Conservation (phyloP, 495 filamentous ascomycete genomes). For the Podospora conica region DNA sequence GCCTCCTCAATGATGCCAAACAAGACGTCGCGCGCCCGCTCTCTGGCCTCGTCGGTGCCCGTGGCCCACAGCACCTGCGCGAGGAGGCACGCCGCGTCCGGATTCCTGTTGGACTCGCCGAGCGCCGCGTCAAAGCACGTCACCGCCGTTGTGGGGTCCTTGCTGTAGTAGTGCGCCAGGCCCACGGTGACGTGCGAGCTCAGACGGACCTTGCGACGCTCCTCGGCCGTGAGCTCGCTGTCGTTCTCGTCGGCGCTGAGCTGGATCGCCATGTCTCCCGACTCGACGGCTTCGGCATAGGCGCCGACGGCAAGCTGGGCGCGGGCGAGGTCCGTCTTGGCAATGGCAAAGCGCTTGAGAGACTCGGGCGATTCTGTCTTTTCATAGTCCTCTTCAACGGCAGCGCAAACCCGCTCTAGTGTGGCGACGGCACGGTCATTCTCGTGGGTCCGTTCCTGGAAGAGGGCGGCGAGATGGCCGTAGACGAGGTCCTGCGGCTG, state of each 20-base stretch:
- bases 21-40: slow-evolving; percentile 70
- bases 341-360: slow-evolving; percentile 69
- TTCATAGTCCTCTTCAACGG: slow-evolving; percentile 77
- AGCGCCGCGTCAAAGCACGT: slow-evolving; percentile 76
- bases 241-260: slow-evolving; percentile 62
- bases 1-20: slow-evolving; percentile 67
- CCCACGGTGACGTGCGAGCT: slow-evolving; percentile 85
- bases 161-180: slow-evolving; percentile 65
- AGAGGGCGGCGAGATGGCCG: slow-evolving; percentile 71
- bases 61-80: slow-evolving; percentile 91
- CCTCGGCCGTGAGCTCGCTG: slow-evolving; percentile 44
- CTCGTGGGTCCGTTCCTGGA: slow-evolving; percentile 73
- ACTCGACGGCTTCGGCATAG: slow-evolving; percentile 62
- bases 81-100: slow-evolving; percentile 82
- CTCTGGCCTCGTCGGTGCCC: slow-evolving; percentile 65
- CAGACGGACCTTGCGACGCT: slow-evolving; percentile 60
- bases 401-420: slow-evolving; percentile 58
- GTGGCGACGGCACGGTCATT: slow-evolving; percentile 55
- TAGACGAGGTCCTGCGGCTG: slow-evolving; percentile 59
- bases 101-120: slow-evolving; percentile 66
- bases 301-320: slow-evolving; percentile 60
- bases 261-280: slow-evolving; percentile 64
- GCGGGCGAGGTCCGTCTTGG: slow-evolving; percentile 82
- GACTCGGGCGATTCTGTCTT: slow-evolving; percentile 64
- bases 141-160: slow-evolving; percentile 59